Percentiles rank a stretch among this genome's conserved stretches.
These are phyloP conservation scores for Astrocystis sublimbata DNA, from an alignment of 495 filamentous ascomycete species.

Conservation along the genomic window DNA sequence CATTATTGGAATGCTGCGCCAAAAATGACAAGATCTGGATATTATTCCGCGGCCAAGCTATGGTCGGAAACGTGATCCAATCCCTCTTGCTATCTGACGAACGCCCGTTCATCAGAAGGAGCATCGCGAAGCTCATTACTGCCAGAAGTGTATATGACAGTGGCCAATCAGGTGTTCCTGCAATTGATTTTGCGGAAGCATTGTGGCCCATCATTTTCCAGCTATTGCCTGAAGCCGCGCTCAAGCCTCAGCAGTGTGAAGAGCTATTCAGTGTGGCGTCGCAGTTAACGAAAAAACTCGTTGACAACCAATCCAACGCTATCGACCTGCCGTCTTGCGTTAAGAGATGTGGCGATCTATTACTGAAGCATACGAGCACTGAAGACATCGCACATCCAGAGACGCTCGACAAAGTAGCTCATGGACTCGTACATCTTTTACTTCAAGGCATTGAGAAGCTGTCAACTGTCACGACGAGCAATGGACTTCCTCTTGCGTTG, in stretches of 20 bases:
- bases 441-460: conserved; percentile 27
- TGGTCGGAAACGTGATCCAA: conserved; percentile 33
- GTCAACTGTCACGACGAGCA: conserved; percentile 8
- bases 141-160: conserved; percentile 25
- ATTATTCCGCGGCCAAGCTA: conserved; percentile 47
- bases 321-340: conserved; percentile 56
- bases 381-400: conserved; percentile 54
- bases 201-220: conserved; percentile 52
- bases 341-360: conserved; percentile 53
- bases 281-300: conserved; percentile 55
- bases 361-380: conserved; percentile 50
- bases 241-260: conserved; percentile 38
- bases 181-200: conserved; percentile 40
- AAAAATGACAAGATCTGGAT: conserved; percentile 61
- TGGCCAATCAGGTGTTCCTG: conserved; percentile 18
- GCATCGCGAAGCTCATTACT: conserved; percentile 40
- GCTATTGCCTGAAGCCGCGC: conserved; percentile 43
- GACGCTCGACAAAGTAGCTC: conserved; percentile 47
- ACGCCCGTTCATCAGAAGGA: conserved; percentile 42
- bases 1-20: conserved; percentile 65
- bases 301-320: conserved; percentile 48
- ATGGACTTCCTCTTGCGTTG: conserved; percentile 35
- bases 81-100: conserved; percentile 46
- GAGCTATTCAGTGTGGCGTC: conserved; percentile 49
- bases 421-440: conserved; percentile 49